Evolutionary conservation across 2,329 filamentous ascomycete species (phyloP), one percentile per base, ranked within the genome.

Genomic region (Fusarium buxicola): DNA sequence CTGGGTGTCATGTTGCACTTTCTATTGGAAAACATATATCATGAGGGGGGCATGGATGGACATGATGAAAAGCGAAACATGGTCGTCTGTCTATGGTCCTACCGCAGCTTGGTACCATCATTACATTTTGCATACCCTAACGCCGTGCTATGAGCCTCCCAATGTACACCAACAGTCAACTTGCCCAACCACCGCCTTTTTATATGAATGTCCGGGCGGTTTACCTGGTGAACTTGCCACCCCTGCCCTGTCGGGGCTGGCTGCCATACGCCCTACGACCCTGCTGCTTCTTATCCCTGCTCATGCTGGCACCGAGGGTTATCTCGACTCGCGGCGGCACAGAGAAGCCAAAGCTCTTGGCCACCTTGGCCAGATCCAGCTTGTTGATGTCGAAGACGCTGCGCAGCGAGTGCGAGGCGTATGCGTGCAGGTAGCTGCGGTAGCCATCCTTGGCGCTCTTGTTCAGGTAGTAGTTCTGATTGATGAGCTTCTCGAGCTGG

Each of bases 391-490:
- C 91, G 72, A 94, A 96, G 15, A 82, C 79, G 51, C 80, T 80
- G 52, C 80, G 78, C 60, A 82, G 75, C 55, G 79, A 81, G 73
- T 82, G 95, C 56, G 89, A 93, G 18, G 94, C 93, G 74, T 99
- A 99, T 1, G 95, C 94, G 76, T 98, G 93, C 21, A 99, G 85
- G 76, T 99, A 99, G 16, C 91, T 92, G 58, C 92, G 86, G 81
- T 95, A 96, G 5, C 92, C 87, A 61, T 89, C 87, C 79, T 89
- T 90, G 60, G 88, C 88, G 69, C 82, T 86, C 85, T 97, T 95
- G 81, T 97, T 95, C 56, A 99, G 85, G 77, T 97, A 97, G 82
- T 98, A 98, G 79, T 99, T 98, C 76, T 95, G 91, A 27, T 87
- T 87, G 71, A 99, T 96, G 66, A 98, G 85, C 79, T 94, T 95